These are phyloP conservation scores for Sonneratia alba DNA, from an alignment of 345 rosid species.

Conservation along the genomic window DNA sequence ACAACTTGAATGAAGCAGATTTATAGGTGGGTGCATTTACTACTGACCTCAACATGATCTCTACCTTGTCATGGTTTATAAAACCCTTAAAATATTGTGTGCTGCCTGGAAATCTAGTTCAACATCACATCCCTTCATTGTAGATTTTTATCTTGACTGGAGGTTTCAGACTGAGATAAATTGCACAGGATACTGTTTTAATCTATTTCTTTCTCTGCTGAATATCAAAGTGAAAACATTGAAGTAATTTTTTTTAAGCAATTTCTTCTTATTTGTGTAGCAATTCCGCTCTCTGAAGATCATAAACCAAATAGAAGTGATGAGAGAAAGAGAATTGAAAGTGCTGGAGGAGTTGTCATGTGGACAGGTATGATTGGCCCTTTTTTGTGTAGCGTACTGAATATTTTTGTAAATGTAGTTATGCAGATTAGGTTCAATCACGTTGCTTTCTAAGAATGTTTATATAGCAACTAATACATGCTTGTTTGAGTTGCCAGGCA, in stretches of 20 bases:
- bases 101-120: background rate
- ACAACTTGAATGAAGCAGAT: background rate
- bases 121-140: background rate
- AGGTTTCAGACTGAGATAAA: background rate
- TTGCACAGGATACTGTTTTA: background rate
- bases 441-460: background rate
- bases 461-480: background rate
- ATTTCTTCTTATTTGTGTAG: slow-evolving; percentile 15
- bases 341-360: slow-evolving; percentile 90
- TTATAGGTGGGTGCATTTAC: background rate
- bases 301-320: slow-evolving; percentile 98
- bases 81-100: background rate
- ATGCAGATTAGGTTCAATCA: background rate
- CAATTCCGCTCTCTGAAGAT: slow-evolving; percentile 96
- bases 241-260: background rate
- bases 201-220: background rate
- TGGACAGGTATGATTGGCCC: slow-evolving; percentile 73
- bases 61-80: background rate
- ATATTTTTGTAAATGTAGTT: background rate
- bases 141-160: background rate
- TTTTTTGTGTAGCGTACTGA: background rate
- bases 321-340: slow-evolving; percentile 95
- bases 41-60: background rate
- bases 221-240: background rate
- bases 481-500: slow-evolving; percentile 43